These are phyloP conservation scores for Apiospora pterosperma DNA, from an alignment of 2,329 filamentous ascomycete genomes.

Conservation along the genomic window DNA sequence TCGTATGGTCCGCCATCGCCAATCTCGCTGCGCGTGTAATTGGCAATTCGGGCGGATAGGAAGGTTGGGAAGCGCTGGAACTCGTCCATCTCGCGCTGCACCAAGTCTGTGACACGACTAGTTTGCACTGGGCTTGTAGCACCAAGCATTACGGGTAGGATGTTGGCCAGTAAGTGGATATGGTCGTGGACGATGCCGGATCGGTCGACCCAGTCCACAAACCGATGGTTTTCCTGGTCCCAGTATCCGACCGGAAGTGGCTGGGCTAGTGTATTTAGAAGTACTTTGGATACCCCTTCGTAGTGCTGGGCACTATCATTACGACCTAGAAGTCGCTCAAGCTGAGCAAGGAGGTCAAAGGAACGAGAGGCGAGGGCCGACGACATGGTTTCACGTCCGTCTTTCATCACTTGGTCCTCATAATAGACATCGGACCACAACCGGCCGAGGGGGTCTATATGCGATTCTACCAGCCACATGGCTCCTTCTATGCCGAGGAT, in stretches of 20 bases:
- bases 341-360: conserved; percentile 8
- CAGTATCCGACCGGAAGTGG: conserved; percentile 10
- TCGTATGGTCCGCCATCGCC: conserved; percentile 14
- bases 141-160: conserved; percentile 10
- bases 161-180: conserved; percentile 13
- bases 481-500: conserved; percentile 7
- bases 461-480: conserved; percentile 4
- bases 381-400: conserved; percentile 11
- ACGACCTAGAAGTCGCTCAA: conserved; percentile 7
- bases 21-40: conserved; percentile 12
- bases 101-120: neutral
- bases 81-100: conserved; percentile 6
- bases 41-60: conserved; percentile 9
- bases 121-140: conserved; percentile 4
- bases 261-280: neutral
- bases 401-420: conserved; percentile 14
- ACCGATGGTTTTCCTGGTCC: conserved; percentile 6
- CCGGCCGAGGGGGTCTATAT: conserved; percentile 7
- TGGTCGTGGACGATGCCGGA: conserved; percentile 10
- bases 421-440: conserved; percentile 13
- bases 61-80: conserved; percentile 13
- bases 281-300: neutral
- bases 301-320: neutral
- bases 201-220: conserved; percentile 13
- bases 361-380: conserved; percentile 8